Evolutionary conservation across 1,284 basidiomycete species (phyloP).

Genomic region (Sporisorium scitamineum): DNA sequence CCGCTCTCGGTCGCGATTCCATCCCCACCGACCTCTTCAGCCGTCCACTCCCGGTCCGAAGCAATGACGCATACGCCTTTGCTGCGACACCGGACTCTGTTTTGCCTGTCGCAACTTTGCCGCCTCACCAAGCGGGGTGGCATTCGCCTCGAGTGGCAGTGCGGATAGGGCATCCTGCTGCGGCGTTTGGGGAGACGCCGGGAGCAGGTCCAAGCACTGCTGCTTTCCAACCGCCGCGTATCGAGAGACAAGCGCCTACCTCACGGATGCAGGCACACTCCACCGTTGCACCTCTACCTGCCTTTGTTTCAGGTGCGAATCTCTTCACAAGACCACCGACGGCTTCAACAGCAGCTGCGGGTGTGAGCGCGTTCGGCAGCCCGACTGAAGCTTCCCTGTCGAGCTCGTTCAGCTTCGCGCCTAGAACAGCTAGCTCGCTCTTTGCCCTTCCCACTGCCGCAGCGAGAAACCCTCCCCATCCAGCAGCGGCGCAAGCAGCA

Average conservation of each 20-base stretch:
- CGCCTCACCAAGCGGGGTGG: neutral
- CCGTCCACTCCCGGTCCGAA: neutral
- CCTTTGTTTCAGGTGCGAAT: neutral
- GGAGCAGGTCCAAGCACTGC: slow-evolving; percentile 10
- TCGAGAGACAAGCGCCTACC: neutral
- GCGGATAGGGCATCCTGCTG: neutral
- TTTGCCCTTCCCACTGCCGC: neutral
- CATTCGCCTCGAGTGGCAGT: neutral
- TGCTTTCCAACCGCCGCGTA: slow-evolving; percentile 5
- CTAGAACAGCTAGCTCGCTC: neutral
- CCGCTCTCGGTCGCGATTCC: neutral
- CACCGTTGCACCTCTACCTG: neutral
- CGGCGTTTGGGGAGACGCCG: slow-evolving; percentile 2
- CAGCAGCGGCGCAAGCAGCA: neutral
- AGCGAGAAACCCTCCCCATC: neutral
- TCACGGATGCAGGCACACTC: neutral
- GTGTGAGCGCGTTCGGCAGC: slow-evolving; percentile 1
- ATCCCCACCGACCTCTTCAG: slow-evolving; percentile 2
- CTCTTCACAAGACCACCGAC: slow-evolving; percentile 1
- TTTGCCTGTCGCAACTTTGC: neutral
- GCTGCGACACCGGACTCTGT: slow-evolving; percentile 11
- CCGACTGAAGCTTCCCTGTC: slow-evolving; percentile 1
- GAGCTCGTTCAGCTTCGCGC: slow-evolving; percentile 15
- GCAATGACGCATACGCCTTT: slow-evolving; percentile 4
- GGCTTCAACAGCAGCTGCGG: neutral